These are phyloP conservation scores for Lepidopterella palustris DNA, from an alignment of 495 filamentous ascomycete species.

Conservation along the genomic window DNA sequence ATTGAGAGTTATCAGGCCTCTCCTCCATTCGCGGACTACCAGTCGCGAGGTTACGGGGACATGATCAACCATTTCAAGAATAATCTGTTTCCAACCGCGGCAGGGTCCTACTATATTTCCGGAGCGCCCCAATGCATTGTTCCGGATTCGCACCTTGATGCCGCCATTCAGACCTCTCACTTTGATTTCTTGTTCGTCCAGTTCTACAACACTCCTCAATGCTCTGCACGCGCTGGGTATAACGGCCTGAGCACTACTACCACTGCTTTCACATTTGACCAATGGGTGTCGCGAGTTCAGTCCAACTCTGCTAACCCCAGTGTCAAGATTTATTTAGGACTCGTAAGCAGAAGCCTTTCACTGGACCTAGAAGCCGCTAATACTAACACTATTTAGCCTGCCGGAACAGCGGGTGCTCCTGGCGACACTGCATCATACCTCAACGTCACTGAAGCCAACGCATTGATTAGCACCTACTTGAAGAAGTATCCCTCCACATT, in stretches of 20 bases:
- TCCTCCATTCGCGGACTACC: slow-evolving; percentile 23
- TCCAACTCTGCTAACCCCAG: slow-evolving; percentile 27
- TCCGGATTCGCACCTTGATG: slow-evolving; percentile 33
- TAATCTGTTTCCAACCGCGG: slow-evolving; percentile 14
- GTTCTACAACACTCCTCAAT: slow-evolving; percentile 43
- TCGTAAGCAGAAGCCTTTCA: slow-evolving; percentile 6
- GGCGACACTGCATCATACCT: slow-evolving; percentile 41
- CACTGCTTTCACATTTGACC: slow-evolving; percentile 37
- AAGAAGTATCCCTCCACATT: slow-evolving; percentile 48
- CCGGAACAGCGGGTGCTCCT: slow-evolving; percentile 33
- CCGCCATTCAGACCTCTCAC: slow-evolving; percentile 27
- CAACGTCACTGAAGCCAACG: slow-evolving; percentile 42
- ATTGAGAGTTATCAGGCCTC: slow-evolving; percentile 32
- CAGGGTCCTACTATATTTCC: slow-evolving; percentile 37
- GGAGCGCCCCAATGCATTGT: slow-evolving; percentile 39
- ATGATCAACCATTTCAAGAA: slow-evolving; percentile 33
- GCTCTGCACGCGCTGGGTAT: slow-evolving; percentile 46
- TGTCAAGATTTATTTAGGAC: slow-evolving; percentile 42
- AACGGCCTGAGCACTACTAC: slow-evolving; percentile 24
- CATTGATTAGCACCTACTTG: slow-evolving; percentile 47
- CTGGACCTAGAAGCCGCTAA: background rate
- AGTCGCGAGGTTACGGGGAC: slow-evolving; percentile 28
- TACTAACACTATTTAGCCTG: slow-evolving; percentile 15
- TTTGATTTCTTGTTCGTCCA: slow-evolving; percentile 40
- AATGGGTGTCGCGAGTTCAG: slow-evolving; percentile 35